These are phyloP conservation scores for Medicago arabica DNA, from an alignment of 306 rosid species.

Conservation along the genomic window DNA sequence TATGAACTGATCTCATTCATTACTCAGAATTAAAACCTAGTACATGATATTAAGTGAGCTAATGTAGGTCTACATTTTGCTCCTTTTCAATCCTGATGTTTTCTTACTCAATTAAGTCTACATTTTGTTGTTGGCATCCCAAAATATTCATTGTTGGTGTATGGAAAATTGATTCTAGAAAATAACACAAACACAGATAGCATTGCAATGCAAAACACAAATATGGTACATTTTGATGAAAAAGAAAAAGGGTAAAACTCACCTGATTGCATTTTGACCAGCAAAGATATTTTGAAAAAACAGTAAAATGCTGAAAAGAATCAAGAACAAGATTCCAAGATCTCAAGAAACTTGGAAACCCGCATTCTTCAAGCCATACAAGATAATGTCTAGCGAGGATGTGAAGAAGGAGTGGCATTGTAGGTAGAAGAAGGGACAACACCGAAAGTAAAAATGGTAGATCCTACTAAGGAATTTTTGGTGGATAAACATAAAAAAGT, in stretches of 20 bases:
- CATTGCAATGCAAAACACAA: slow-evolving; percentile 16
- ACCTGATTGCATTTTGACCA: slow-evolving; percentile 66
- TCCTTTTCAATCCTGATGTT: no score
- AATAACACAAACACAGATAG: not conserved
- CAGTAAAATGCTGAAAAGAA: slow-evolving; percentile 44
- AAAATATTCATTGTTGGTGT: not conserved
- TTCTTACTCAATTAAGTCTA: no score
- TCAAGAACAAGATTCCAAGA: slow-evolving; percentile 39
- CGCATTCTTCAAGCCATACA: slow-evolving; percentile 51
- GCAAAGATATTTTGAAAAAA: slow-evolving; percentile 23
- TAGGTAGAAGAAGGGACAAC: slow-evolving; percentile 28
- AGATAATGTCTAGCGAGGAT: slow-evolving; percentile 39
- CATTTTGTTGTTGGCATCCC: not conserved
- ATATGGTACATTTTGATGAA: slow-evolving; percentile 1
- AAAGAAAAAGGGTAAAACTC: not conserved
- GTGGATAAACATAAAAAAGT: slow-evolving; percentile 22
- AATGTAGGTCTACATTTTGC: no score
- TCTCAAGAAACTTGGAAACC: slow-evolving; percentile 33
- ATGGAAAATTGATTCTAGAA: not conserved
- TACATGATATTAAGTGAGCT: no score
- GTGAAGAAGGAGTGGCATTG: slow-evolving; percentile 46
- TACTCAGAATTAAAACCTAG: no score
- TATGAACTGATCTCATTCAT: no score
- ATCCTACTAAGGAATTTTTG: slow-evolving; percentile 48
- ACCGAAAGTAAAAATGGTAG: slow-evolving; percentile 38